Percentiles rank a stretch among this genome's conserved stretches.
Conservation (phyloP, 306 rosid genomes). For the Malus fusca region DNA sequence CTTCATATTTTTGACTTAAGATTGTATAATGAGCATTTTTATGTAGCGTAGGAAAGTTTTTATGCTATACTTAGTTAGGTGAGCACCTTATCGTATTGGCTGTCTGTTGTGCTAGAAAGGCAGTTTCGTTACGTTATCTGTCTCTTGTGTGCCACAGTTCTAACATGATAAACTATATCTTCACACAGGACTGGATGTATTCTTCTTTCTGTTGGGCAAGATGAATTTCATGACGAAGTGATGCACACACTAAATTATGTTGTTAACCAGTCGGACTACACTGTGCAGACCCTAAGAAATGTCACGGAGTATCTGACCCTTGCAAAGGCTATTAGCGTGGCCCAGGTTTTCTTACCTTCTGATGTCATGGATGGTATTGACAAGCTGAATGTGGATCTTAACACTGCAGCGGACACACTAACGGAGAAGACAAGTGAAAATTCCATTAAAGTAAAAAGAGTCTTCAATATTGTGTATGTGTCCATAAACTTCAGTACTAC, state of each 20-base stretch:
- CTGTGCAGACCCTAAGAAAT: slow-evolving; percentile 70
- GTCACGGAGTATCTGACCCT: slow-evolving; percentile 89
- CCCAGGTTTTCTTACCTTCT: slow-evolving; percentile 70
- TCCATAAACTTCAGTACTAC: slow-evolving; percentile 11
- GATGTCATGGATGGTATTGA: slow-evolving; percentile 76
- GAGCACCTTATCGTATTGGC: background rate
- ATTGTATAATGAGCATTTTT: background rate
- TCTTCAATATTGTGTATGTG: slow-evolving; percentile 69
- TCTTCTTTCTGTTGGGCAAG: slow-evolving; percentile 80
- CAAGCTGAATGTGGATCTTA: slow-evolving; percentile 59
- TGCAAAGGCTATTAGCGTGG: slow-evolving; percentile 78
- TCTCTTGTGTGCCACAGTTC: background rate
- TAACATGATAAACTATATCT: background rate
- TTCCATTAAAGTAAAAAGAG: slow-evolving; percentile 55
- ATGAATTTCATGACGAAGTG: slow-evolving; percentile 68
- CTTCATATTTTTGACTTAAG: background rate
- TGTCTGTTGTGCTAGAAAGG: background rate
- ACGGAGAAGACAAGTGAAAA: slow-evolving; percentile 56
- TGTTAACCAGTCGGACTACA: slow-evolving; percentile 90
- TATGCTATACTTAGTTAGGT: background rate
- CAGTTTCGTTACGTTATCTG: background rate
- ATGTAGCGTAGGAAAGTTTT: background rate
- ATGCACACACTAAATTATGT: slow-evolving; percentile 66
- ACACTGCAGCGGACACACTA: slow-evolving; percentile 70
- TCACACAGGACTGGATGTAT: slow-evolving; percentile 80